Conservation (phyloP, 257 asterid genomes). For the Cordia subcordata region DNA sequence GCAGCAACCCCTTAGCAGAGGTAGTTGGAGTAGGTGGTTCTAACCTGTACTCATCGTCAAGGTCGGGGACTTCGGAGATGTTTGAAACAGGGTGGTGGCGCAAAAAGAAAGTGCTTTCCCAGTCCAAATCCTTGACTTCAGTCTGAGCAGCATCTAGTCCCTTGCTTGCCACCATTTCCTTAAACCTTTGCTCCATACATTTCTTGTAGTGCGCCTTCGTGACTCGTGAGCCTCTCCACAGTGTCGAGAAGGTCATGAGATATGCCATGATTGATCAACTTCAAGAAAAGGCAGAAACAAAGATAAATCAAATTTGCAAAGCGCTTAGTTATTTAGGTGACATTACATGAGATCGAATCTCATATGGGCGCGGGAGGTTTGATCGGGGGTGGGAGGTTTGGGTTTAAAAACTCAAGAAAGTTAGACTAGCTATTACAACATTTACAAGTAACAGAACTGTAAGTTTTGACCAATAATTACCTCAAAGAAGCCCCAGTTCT, state of each 20-base stretch:
- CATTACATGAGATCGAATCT: no score
- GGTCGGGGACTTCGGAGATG: conserved; percentile 58
- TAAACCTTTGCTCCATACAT: conserved; percentile 57
- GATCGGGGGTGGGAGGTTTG: no score
- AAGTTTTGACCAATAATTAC: no score
- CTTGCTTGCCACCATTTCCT: conserved; percentile 58
- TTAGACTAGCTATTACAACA: no score
- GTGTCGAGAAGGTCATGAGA: conserved; percentile 51
- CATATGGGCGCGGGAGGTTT: no score
- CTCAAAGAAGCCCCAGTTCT: conserved; percentile 80
- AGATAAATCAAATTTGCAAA: no score
- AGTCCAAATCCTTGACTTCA: conserved; percentile 49
- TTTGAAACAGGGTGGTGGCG: conserved; percentile 62
- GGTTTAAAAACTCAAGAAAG: no score
- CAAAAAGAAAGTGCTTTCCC: conserved; percentile 67
- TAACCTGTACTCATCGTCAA: conserved; percentile 65
- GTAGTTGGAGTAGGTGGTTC: no score
- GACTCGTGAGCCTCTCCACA: conserved; percentile 51
- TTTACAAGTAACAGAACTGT: no score
- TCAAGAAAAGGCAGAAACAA: no score
- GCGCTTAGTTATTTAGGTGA: no score
- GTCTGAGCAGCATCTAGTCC: conserved; percentile 53
- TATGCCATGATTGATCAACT: conserved; percentile 61
- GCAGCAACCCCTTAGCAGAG: no score
- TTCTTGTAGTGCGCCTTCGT: conserved; percentile 63